Percentiles rank a stretch among this genome's conserved stretches.
Conservation (phyloP, 192 early-diverging fungal genomes). For the Pilaira anomala region DNA sequence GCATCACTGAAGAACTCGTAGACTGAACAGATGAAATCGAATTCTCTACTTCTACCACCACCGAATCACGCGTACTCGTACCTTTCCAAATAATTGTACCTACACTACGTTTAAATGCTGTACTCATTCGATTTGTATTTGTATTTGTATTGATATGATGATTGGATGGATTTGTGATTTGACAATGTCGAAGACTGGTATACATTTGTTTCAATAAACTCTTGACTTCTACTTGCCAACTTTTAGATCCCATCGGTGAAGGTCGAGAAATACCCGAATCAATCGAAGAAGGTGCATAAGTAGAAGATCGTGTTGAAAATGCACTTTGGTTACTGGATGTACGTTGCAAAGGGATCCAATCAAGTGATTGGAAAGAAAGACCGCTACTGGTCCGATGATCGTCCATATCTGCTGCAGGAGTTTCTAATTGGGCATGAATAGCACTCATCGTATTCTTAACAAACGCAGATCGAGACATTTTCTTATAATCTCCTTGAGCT, state of each 20-base stretch:
- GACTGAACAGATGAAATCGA: neutral
- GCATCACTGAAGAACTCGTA: neutral
- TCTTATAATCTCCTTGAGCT: slow-evolving; percentile 63
- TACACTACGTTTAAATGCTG: slow-evolving; percentile 25
- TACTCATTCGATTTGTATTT: slow-evolving; percentile 13
- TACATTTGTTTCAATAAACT: slow-evolving; percentile 32
- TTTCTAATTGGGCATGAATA: slow-evolving; percentile 38
- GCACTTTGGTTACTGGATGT: slow-evolving; percentile 21
- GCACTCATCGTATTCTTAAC: slow-evolving; percentile 65
- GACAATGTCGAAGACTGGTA: slow-evolving; percentile 21
- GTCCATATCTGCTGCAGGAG: neutral
- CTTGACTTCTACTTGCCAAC: slow-evolving; percentile 22
- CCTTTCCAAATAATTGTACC: slow-evolving; percentile 29
- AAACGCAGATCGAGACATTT: slow-evolving; percentile 75
- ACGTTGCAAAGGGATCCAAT: slow-evolving; percentile 11
- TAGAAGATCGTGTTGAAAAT: slow-evolving; percentile 2
- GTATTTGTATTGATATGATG: neutral
- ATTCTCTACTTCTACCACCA: neutral
- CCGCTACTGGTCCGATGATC: slow-evolving; percentile 16
- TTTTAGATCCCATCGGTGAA: slow-evolving; percentile 10
- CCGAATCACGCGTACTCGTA: slow-evolving; percentile 12
- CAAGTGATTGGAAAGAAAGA: slow-evolving; percentile 9
- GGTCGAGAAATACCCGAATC: neutral
- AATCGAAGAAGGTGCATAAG: neutral
- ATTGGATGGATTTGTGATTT: slow-evolving; percentile 28